Evolutionary conservation across 176 grass and related monocot genomes (phyloP).

Genomic region (Oryza officinalis): DNA sequence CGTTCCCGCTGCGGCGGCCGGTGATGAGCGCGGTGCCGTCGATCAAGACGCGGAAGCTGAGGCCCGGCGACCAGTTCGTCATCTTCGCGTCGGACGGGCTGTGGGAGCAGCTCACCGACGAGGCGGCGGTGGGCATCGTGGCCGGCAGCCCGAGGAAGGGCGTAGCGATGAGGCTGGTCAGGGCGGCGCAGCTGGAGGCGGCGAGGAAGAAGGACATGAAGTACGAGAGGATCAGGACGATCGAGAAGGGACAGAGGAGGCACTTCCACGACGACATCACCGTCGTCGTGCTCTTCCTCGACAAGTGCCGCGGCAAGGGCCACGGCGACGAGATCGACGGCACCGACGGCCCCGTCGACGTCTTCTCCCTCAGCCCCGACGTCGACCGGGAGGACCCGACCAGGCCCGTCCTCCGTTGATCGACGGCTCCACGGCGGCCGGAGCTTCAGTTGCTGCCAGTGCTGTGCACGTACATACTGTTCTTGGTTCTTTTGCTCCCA

Average conservation of each 20-base stretch:
- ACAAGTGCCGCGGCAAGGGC: constrained; percentile 26
- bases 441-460: background rate
- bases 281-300: constrained; percentile 65
- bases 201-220: constrained; percentile 64
- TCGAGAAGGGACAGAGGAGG: constrained; percentile 55
- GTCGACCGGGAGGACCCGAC: constrained; percentile 44
- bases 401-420: constrained; percentile 30
- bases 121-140: constrained; percentile 50
- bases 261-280: constrained; percentile 72
- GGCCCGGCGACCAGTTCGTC: constrained; percentile 48
- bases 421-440: background rate
- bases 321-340: constrained; percentile 36
- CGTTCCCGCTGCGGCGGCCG: constrained; percentile 51
- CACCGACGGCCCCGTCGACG: constrained; percentile 53
- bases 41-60: constrained; percentile 25
- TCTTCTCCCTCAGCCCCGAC: constrained; percentile 48
- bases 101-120: constrained; percentile 73
- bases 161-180: constrained; percentile 58
- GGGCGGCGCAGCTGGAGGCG: constrained; percentile 60
- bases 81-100: constrained; percentile 69
- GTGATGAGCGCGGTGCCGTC: constrained; percentile 70
- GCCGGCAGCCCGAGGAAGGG: constrained; percentile 46
- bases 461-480: background rate
- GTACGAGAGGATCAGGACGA: constrained; percentile 56
- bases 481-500: constrained; percentile 1